phyloP scores from a whole-genome alignment of 768 basidiomycete genomes.

The Kwoniella bestiolae region DNA sequence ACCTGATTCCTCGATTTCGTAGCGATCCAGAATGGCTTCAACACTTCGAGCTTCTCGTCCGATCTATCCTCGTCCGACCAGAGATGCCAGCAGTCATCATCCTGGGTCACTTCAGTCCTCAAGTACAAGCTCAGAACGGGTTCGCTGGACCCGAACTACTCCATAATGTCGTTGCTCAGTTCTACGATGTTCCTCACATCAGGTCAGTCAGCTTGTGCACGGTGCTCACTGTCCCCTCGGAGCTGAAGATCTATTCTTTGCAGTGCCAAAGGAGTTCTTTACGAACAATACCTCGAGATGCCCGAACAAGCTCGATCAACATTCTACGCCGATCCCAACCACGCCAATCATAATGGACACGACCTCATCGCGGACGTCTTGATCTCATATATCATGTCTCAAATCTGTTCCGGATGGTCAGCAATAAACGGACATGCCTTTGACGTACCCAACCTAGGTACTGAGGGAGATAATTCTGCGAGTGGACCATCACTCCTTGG shows the following conservation, averaged over 20 bases:
- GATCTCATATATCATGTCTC: slow-evolving; percentile 83
- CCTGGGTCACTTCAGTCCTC: slow-evolving; percentile 93
- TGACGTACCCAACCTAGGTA: slow-evolving; percentile 64
- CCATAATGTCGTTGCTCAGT: slow-evolving; percentile 89
- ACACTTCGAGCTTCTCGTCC: slow-evolving; percentile 88
- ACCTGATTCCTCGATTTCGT: slow-evolving; percentile 9
- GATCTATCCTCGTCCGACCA: slow-evolving; percentile 85
- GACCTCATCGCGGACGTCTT: slow-evolving; percentile 88
- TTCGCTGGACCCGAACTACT: slow-evolving; percentile 88
- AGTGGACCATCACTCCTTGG: slow-evolving; percentile 72
- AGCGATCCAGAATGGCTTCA: slow-evolving; percentile 75
- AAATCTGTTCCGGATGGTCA: slow-evolving; percentile 83
- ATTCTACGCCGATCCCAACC: slow-evolving; percentile 81
- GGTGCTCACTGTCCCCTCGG: background rate
- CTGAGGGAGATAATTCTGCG: slow-evolving; percentile 56
- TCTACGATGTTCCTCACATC: slow-evolving; percentile 95
- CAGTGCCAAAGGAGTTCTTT: slow-evolving; percentile 79
- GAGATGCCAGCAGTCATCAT: slow-evolving; percentile 90
- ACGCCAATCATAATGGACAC: slow-evolving; percentile 80
- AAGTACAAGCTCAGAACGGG: slow-evolving; percentile 75
- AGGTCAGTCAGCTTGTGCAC: slow-evolving; percentile 59
- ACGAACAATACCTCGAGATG: slow-evolving; percentile 77
- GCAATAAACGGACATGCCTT: slow-evolving; percentile 70
- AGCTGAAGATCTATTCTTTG: background rate
- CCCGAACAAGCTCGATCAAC: slow-evolving; percentile 66